Evolutionary conservation across 345 rosid genomes (phyloP).

Genomic region (Eucalyptus tenuipes): DNA sequence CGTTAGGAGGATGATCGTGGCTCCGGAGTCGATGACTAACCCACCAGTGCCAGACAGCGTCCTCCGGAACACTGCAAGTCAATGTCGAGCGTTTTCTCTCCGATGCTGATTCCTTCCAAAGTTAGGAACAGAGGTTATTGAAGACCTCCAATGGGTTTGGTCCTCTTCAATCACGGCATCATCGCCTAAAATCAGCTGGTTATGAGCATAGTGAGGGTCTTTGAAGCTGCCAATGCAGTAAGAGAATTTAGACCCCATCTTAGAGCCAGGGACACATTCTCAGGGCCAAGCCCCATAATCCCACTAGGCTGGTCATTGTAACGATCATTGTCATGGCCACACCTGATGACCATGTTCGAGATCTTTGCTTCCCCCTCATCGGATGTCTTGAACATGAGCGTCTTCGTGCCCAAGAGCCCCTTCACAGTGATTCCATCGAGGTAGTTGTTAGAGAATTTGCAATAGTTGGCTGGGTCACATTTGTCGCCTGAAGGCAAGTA

Average conservation of each 20-base stretch:
- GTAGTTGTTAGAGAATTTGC: slow-evolving; percentile 20
- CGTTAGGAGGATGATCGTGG: not conserved
- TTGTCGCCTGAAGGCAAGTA: not conserved
- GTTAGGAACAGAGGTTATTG: slow-evolving; percentile 17
- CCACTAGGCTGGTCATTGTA: slow-evolving; percentile 1
- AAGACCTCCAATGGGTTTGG: slow-evolving; percentile 26
- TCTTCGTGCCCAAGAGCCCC: slow-evolving; percentile 40
- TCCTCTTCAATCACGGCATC: slow-evolving; percentile 29
- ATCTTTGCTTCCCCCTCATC: slow-evolving; percentile 11
- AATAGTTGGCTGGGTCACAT: not conserved
- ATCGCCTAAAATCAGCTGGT: slow-evolving; percentile 31
- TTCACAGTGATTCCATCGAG: slow-evolving; percentile 10
- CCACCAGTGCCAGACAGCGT: not conserved
- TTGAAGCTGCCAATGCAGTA: slow-evolving; percentile 35
- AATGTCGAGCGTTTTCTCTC: slow-evolving; percentile 20
- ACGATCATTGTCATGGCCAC: slow-evolving; percentile 1
- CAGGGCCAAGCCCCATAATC: slow-evolving; percentile 22
- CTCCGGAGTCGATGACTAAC: not conserved
- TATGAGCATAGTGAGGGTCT: slow-evolving; percentile 23
- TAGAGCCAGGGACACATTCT: slow-evolving; percentile 19
- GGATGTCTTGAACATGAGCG: slow-evolving; percentile 17
- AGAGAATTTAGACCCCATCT: slow-evolving; percentile 39
- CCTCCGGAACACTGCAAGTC: not conserved
- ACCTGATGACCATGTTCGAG: slow-evolving; percentile 27
- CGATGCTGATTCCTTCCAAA: slow-evolving; percentile 41